A percentile compares a stretch with the other conserved stretches of the same genome.
phyloP scores from a whole-genome alignment of 768 basidiomycete genomes.

The Panaeolus papilionaceus region DNA sequence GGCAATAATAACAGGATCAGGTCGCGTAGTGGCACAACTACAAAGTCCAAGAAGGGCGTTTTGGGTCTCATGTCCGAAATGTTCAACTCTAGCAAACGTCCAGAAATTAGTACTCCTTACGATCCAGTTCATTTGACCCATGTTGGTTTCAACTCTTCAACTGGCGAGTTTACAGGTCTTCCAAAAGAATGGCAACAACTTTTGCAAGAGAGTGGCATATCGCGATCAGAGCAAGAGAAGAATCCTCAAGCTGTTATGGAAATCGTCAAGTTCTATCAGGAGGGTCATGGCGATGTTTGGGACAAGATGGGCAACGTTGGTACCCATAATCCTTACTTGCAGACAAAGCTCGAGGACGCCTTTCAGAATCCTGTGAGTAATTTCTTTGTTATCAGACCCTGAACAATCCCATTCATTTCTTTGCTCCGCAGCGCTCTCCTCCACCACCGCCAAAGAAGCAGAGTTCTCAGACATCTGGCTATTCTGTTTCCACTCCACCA shows the following conservation, averaged over 20 bases:
- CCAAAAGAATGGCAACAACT: slow-evolving; percentile 99
- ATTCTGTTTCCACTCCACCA: slow-evolving; percentile 47
- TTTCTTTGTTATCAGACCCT: slow-evolving; percentile 22
- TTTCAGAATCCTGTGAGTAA: slow-evolving; percentile 62
- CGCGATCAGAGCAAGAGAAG: slow-evolving; percentile 92
- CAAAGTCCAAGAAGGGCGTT: slow-evolving; percentile 69
- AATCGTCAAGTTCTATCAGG: slow-evolving; percentile 98
- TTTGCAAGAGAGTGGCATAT: slow-evolving; percentile 94
- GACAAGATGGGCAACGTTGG: slow-evolving; percentile 80
- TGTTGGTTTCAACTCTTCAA: slow-evolving; percentile 98
- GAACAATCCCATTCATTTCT: slow-evolving; percentile 18
- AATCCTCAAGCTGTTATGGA: slow-evolving; percentile 99
- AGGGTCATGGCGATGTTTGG: slow-evolving; percentile 82
- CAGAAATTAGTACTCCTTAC: slow-evolving; percentile 96
- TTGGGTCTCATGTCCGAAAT: slow-evolving; percentile 75
- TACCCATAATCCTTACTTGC: slow-evolving; percentile 33
- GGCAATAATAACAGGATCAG: slow-evolving; percentile 34
- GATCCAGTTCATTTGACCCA: slow-evolving; percentile 99
- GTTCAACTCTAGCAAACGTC: slow-evolving; percentile 76
- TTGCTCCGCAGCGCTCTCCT: slow-evolving; percentile 47
- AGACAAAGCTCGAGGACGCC: slow-evolving; percentile 49
- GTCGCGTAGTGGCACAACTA: slow-evolving; percentile 54
- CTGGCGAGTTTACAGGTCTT: slow-evolving; percentile 96
- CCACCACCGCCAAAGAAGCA: slow-evolving; percentile 57
- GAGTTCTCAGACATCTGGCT: slow-evolving; percentile 29